Base-by-base conservation (phyloP, 202 grass and related monocot species). In the Setaria italica region DNA sequence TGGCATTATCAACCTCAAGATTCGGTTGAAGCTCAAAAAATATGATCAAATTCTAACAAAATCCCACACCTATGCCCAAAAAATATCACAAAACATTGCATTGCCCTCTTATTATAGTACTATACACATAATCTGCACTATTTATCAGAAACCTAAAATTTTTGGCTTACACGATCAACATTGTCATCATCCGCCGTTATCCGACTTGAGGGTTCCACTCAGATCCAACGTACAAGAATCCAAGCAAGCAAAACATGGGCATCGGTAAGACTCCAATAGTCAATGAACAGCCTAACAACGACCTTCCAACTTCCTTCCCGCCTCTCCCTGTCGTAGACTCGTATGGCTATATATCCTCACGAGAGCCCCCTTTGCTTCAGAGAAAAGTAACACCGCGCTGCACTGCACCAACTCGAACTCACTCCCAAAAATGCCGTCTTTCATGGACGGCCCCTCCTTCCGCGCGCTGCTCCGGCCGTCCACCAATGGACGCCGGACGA, bases 381-480 rank as follows among this genome's bases (percentile, higher is more conserved):
- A 70, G 32, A 77, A 88, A 87, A 91, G 77, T 19, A 71, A 80
- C 34, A 59, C 70, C 21, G 25, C 54, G 33, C 32, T 19, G 49
- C 5, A 15, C 62, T 30, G 17, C 84, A 87, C 75, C 76, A 87
- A 49, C 69, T 84, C 74, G 43, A 13, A 6, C 30, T 19, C 42
- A 20, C 70, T 69, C 70, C 19, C 20, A 57, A 97, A 57, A 14
- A 97, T 96, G 93, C 91, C 91, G 58, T 88, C 96, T 64, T 71
- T 92, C 58, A 66, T 92, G 76, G 85, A 94, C 80, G 88, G 90
- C 45, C 85, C 93, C 33, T 84, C 82, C 14, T 46, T 97, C 30
- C 82, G 88, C 39, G 87, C 90, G 19, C 85, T 99, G 63, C 87
- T 97, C 71, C 83, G 90, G 70, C 97, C 89, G 39, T 79, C 92